phyloP scores from a whole-genome alignment of 331 rosid genomes.

The Prunus yedoensis region DNA sequence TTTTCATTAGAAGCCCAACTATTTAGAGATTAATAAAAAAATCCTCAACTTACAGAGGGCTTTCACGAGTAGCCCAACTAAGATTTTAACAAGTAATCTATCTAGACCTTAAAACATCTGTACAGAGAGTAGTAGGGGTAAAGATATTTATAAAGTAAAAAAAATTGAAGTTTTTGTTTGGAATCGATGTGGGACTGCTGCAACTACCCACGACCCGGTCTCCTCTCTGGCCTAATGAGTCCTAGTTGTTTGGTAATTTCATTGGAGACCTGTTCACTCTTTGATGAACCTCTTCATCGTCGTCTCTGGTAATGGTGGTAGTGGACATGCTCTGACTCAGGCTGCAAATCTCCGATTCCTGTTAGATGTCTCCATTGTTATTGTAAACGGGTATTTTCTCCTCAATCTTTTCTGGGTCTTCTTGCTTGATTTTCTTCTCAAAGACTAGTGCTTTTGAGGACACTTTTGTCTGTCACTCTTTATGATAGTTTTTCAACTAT shows the following conservation, averaged over 20 bases:
- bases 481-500: conserved; percentile 91
- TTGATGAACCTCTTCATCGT: conserved; percentile 53
- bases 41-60: too few relatives aligned
- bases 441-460: conserved; percentile 23
- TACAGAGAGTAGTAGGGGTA: too few relatives aligned
- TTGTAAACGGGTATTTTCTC: conserved; percentile 29
- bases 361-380: conserved; percentile 49
- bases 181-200: too few relatives aligned
- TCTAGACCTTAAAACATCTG: too few relatives aligned
- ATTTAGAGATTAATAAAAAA: too few relatives aligned
- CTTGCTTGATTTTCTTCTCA: conserved; percentile 12
- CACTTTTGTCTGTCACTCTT: conserved; percentile 86
- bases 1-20: too few relatives aligned
- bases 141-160: too few relatives aligned
- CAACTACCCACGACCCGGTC: conserved; percentile 37
- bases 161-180: too few relatives aligned
- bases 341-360: conserved; percentile 74
- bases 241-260: conserved; percentile 35
- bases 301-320: conserved; percentile 41
- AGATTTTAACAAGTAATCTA: too few relatives aligned
- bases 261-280: conserved; percentile 57
- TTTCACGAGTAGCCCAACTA: too few relatives aligned
- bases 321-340: conserved; percentile 64
- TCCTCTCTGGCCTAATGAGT: conserved; percentile 28
- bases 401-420: conserved; percentile 19